phyloP scores from a whole-genome alignment of 495 filamentous ascomycete genomes.

The Aspergillus biplanus region DNA sequence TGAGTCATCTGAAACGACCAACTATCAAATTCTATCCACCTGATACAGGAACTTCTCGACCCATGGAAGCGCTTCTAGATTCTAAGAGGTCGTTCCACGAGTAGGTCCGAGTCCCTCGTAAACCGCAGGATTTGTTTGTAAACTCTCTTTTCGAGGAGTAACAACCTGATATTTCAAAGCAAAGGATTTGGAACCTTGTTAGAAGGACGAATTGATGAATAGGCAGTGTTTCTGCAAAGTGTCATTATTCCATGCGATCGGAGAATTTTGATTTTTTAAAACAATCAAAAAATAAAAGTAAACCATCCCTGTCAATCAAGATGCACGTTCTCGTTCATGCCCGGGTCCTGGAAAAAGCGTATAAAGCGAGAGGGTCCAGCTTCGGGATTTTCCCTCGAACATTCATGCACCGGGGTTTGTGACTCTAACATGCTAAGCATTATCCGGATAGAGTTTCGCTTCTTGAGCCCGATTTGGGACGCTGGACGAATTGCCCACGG shows the following conservation, averaged over 20 bases:
- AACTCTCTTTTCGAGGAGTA: background rate
- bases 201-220: background rate
- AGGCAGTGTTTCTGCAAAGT: background rate
- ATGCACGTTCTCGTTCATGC: too few species aligned
- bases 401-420: too few species aligned
- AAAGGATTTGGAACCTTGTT: background rate
- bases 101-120: background rate
- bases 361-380: too few species aligned
- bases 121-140: background rate
- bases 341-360: too few species aligned
- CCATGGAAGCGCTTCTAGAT: background rate
- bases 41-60: background rate
- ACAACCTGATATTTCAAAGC: background rate
- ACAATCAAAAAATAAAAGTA: too few species aligned
- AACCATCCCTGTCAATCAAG: too few species aligned
- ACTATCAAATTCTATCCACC: background rate
- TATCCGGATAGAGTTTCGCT: background rate
- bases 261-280: background rate
- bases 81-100: constrained; percentile 1
- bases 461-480: background rate
- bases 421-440: background rate
- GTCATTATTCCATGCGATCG: background rate
- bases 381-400: too few species aligned
- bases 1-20: background rate
- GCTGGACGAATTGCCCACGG: background rate